phyloP scores from a whole-genome alignment of 148 eudicot genomes.

The Vaccinium corymbosum region DNA sequence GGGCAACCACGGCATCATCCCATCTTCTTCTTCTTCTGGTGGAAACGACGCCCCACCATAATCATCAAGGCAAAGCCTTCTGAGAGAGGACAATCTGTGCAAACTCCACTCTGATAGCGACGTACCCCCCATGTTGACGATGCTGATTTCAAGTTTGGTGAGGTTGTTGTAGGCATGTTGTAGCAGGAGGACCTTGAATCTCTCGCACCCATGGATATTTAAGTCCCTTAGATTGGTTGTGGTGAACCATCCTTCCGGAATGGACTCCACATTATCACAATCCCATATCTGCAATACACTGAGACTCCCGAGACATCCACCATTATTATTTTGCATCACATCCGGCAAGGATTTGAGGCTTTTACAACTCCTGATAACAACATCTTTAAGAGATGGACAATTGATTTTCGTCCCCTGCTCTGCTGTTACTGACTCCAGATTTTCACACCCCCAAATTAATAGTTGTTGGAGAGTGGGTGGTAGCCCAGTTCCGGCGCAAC shows the following conservation, averaged over 20 bases:
- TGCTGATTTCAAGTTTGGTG: neutral
- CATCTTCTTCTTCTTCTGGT: neutral
- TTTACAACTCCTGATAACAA: too few relatives aligned
- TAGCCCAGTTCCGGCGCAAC: neutral
- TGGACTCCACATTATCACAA: neutral
- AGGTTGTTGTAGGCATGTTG: neutral
- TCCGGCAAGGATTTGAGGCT: neutral
- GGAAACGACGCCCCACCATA: neutral
- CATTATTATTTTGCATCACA: neutral
- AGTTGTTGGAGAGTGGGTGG: neutral
- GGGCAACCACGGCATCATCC: neutral
- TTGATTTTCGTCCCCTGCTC: neutral
- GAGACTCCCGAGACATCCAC: neutral
- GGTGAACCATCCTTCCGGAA: slow-evolving; percentile 7
- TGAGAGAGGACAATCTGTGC: neutral
- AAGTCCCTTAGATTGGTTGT: neutral
- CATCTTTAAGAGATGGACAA: neutral
- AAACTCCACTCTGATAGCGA: too few relatives aligned
- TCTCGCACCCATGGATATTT: neutral
- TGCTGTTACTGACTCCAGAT: neutral
- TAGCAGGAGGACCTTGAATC: neutral
- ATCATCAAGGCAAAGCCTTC: neutral
- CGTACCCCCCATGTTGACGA: too few relatives aligned
- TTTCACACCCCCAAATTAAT: neutral
- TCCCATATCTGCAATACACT: neutral